These are phyloP conservation scores for Daldinia childiae DNA, from an alignment of 495 filamentous ascomycete species.

Conservation along the genomic window DNA sequence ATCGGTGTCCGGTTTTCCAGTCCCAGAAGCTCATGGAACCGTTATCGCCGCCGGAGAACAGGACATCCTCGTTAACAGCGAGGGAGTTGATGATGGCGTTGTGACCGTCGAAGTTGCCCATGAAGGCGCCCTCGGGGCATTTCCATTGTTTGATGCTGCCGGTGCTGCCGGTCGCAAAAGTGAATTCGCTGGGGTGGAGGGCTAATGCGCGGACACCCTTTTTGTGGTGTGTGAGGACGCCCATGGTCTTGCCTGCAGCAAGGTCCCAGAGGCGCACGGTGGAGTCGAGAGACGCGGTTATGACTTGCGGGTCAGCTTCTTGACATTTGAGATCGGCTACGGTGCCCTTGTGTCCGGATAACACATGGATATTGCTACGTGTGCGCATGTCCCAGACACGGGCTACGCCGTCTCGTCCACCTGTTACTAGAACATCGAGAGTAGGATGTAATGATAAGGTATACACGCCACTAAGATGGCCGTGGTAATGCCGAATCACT, in stretches of 20 bases:
- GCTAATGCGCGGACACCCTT: conserved; percentile 91
- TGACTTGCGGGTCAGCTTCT: conserved; percentile 95
- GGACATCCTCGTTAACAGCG: conserved; percentile 90
- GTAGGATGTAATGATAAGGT: conserved; percentile 90
- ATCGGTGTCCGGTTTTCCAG: conserved; percentile 95
- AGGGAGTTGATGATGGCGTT: conserved; percentile 96
- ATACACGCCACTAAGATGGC: conserved; percentile 96
- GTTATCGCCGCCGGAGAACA: conserved; percentile 96
- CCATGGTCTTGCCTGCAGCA: conserved; percentile 95
- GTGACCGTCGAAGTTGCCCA: conserved; percentile 99
- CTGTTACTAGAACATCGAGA: conserved; percentile 92
- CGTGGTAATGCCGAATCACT: conserved; percentile 98
- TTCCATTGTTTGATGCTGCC: conserved; percentile 99
- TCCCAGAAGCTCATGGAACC: conserved; percentile 98
- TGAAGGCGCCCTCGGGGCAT: conserved; percentile 96
- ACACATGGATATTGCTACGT: conserved; percentile 91
- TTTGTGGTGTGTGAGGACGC: conserved; percentile 97
- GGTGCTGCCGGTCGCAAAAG: conserved; percentile 91
- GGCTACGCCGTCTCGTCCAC: conserved; percentile 92
- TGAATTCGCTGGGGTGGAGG: conserved; percentile 92
- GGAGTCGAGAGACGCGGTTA: conserved; percentile 87
- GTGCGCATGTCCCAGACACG: conserved; percentile 99
- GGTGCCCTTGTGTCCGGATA: conserved; percentile 88
- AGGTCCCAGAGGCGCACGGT: conserved; percentile 97
- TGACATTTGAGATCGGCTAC: conserved; percentile 91